Evolutionary conservation across 805 yeast species (phyloP).

Genomic region (Alloascoidea africana): DNA sequence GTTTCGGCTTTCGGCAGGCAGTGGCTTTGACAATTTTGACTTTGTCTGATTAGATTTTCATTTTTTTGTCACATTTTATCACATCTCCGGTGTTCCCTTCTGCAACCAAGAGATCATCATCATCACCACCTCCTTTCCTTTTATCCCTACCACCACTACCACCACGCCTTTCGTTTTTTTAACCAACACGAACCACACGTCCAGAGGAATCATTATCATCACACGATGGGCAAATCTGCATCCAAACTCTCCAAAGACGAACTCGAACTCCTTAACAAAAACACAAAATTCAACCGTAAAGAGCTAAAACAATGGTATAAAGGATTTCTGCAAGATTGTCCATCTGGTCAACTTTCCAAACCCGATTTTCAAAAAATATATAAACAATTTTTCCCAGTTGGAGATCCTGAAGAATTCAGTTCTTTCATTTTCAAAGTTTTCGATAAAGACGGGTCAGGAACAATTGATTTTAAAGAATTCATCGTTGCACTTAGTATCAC

Average conservation of each 20-base stretch:
- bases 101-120: too few species aligned
- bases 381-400: conserved; percentile 96
- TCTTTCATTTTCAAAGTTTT: conserved; percentile 79
- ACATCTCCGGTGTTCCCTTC: too few species aligned
- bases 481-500: conserved; percentile 79
- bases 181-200: too few species aligned
- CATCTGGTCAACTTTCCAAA: conserved; percentile 72
- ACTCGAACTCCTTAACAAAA: conserved; percentile 60
- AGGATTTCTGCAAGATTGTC: conserved; percentile 90
- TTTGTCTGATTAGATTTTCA: too few species aligned
- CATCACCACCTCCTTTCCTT: too few species aligned
- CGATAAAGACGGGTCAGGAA: conserved; percentile 67
- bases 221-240: conserved; percentile 88
- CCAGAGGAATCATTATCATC: too few species aligned
- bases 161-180: too few species aligned
- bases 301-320: conserved; percentile 98
- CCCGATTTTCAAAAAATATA: conserved; percentile 86
- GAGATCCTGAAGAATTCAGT: conserved; percentile 88
- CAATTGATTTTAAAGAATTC: conserved; percentile 84
- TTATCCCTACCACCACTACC: too few species aligned
- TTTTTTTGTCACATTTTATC: too few species aligned
- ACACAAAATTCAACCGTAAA: conserved; percentile 83
- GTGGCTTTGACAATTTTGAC: too few species aligned
- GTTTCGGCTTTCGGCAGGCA: too few species aligned
- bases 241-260: conserved; percentile 89